phyloP scores from a whole-genome alignment of 306 rosid genomes.

The Rosa rugosa region DNA sequence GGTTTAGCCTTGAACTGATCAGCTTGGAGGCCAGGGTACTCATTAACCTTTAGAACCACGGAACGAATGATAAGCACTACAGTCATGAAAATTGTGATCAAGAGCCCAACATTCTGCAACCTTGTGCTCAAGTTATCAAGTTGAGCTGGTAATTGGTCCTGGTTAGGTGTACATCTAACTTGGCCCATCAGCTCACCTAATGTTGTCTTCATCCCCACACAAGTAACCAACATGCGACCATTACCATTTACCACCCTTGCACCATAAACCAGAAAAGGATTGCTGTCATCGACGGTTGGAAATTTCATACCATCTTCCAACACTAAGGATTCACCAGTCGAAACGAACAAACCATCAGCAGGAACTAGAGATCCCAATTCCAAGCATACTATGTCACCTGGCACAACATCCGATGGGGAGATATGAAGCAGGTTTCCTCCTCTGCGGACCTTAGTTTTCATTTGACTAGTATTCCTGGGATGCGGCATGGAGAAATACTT shows the following conservation, averaged over 20 bases:
- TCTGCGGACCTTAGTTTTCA: background rate
- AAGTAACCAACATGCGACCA: slow-evolving; percentile 28
- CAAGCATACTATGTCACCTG: slow-evolving; percentile 18
- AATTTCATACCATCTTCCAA: slow-evolving; percentile 7
- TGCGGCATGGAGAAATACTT: background rate
- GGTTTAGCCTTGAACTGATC: slow-evolving; percentile 18
- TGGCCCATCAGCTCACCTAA: slow-evolving; percentile 8
- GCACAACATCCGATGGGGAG: background rate
- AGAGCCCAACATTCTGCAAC: slow-evolving; percentile 6
- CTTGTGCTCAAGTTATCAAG: slow-evolving; percentile 8
- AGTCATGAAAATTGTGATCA: slow-evolving; percentile 6
- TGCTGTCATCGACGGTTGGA: background rate
- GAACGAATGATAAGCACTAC: slow-evolving; percentile 13
- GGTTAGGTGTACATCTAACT: background rate
- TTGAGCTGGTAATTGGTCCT: background rate
- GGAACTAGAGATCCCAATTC: background rate
- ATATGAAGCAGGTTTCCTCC: background rate
- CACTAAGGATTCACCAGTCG: background rate
- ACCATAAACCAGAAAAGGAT: slow-evolving; percentile 26
- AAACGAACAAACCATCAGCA: slow-evolving; percentile 25
- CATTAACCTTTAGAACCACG: background rate
- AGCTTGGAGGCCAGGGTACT: background rate
- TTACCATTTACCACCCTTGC: slow-evolving; percentile 22
- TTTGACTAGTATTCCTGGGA: background rate
- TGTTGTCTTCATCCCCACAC: slow-evolving; percentile 17